These are phyloP conservation scores for Salix suchowensis DNA, from an alignment of 345 rosid species.

Conservation along the genomic window DNA sequence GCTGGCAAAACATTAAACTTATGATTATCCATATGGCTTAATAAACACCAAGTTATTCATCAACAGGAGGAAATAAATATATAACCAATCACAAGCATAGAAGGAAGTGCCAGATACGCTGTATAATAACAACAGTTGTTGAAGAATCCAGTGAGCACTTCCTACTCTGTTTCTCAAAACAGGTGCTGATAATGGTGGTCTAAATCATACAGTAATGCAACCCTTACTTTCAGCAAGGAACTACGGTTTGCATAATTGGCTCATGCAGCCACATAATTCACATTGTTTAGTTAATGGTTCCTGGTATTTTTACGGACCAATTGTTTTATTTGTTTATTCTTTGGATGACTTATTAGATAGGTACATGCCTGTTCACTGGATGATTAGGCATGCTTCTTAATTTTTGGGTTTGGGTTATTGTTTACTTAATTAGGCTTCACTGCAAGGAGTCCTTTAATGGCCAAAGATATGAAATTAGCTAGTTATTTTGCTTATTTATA, in stretches of 20 bases:
- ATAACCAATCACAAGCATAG: neutral
- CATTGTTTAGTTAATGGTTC: neutral
- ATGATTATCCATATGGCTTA: neutral
- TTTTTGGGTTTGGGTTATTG: neutral
- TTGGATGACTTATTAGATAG: neutral
- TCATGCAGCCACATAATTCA: neutral
- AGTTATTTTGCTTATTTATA: neutral
- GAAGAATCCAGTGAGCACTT: neutral
- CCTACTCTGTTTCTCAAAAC: neutral
- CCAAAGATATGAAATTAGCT: neutral
- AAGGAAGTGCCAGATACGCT: neutral
- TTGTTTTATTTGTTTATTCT: neutral
- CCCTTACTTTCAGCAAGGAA: neutral
- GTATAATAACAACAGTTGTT: neutral
- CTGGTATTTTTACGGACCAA: neutral
- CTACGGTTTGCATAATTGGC: neutral
- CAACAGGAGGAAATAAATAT: neutral
- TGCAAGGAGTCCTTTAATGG: neutral
- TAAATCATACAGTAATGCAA: neutral
- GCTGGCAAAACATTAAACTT: constrained; percentile 52
- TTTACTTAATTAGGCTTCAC: neutral
- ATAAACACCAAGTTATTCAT: neutral
- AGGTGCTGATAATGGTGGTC: neutral
- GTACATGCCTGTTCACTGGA: neutral
- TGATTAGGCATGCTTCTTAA: neutral